Conservation (phyloP, 1,284 basidiomycete genomes). For the Ustilago vetiveriae region DNA sequence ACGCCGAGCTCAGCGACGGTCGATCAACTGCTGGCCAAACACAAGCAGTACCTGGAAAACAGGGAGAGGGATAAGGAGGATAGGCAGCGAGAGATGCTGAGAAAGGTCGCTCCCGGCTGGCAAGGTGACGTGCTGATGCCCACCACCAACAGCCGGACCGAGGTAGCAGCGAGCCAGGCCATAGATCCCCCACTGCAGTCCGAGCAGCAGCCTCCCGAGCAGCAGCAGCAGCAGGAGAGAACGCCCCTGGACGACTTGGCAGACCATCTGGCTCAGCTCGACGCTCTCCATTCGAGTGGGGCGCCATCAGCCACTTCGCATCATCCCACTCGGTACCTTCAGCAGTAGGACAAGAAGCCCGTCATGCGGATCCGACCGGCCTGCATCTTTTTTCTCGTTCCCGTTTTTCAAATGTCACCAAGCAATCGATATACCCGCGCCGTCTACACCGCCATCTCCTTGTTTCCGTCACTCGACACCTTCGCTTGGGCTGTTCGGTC, state of each 20-base stretch:
- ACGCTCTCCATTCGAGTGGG: conserved; percentile 10
- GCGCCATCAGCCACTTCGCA: not conserved
- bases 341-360: not conserved
- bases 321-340: not conserved
- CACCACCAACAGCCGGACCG: conserved; percentile 1
- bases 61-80: conserved; percentile 25
- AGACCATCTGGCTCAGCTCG: conserved; percentile 45
- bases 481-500: no score
- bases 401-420: no score
- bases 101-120: conserved; percentile 41
- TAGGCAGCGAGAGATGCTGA: conserved; percentile 14
- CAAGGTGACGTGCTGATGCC: conserved; percentile 25
- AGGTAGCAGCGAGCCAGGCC: not conserved
- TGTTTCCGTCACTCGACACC: no score
- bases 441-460: no score
- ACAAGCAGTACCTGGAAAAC: conserved; percentile 24
- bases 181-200: not conserved
- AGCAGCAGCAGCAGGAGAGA: conserved; percentile 9
- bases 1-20: conserved; percentile 30
- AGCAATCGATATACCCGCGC: no score
- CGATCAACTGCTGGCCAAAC: conserved; percentile 23
- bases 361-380: no score
- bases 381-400: no score
- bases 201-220: not conserved
- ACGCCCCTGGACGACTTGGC: conserved; percentile 45